phyloP scores from a whole-genome alignment of 768 basidiomycete species.

The Lentinula aciculospora region DNA sequence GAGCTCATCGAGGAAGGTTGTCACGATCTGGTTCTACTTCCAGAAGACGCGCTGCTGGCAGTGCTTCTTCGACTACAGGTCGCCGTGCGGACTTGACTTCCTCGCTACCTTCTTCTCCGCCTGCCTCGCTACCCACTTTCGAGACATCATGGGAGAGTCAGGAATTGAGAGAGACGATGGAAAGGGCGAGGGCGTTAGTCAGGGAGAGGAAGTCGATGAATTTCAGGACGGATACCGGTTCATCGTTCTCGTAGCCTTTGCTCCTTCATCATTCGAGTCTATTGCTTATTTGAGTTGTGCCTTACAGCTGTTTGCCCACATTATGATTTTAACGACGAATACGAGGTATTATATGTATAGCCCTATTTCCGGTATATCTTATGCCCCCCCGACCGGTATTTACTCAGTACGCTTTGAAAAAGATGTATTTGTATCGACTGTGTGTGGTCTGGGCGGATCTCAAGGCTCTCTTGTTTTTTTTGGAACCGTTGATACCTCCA shows the following conservation, averaged over 20 bases:
- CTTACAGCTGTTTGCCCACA: no score
- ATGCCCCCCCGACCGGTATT: neutral
- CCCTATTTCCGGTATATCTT: neutral
- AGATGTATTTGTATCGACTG: no score
- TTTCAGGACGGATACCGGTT: neutral
- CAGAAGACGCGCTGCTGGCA: slow-evolving; percentile 7
- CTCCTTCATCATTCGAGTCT: neutral
- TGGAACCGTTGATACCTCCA: no score
- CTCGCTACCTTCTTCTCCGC: slow-evolving; percentile 14
- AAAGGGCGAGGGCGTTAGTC: slow-evolving; percentile 45
- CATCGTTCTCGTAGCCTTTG: no score
- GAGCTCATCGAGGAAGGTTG: slow-evolving; percentile 1
- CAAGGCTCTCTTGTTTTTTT: no score
- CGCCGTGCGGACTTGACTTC: slow-evolving; percentile 15
- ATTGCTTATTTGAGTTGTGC: neutral
- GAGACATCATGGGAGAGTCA: slow-evolving; percentile 51
- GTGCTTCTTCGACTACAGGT: neutral
- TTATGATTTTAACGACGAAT: neutral
- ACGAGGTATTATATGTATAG: no score
- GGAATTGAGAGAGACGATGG: slow-evolving; percentile 69
- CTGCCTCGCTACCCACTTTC: slow-evolving; percentile 23
- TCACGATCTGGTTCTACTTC: slow-evolving; percentile 12
- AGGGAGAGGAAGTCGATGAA: slow-evolving; percentile 3
- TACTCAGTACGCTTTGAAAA: no score
- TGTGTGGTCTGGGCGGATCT: no score